Conservation (phyloP, 2,329 filamentous ascomycete species). For the Chaetomiaceae sp. region DNA sequence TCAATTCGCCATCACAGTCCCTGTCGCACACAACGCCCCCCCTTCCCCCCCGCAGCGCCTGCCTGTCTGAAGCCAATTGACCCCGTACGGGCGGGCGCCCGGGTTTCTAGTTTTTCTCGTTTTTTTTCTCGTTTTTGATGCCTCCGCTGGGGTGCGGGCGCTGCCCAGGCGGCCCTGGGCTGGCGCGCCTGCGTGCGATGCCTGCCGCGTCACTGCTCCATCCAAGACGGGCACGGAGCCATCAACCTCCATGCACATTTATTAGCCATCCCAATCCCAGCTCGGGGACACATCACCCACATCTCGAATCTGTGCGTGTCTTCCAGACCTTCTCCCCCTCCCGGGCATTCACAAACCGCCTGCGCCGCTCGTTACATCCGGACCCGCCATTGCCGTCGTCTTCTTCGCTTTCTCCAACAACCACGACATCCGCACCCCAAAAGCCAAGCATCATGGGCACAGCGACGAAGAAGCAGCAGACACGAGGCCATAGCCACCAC, state of each 20-base stretch:
- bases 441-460: slow-evolving; percentile 14
- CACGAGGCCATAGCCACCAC: slow-evolving; percentile 45
- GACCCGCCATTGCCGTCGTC: slow-evolving; percentile 2
- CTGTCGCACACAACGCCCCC: too few relatives aligned
- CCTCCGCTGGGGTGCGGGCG: slow-evolving; percentile 20
- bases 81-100: background rate
- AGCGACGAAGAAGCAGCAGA: slow-evolving; percentile 46
- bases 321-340: slow-evolving; percentile 30
- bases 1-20: too few relatives aligned
- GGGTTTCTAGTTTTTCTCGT: background rate
- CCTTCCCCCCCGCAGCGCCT: background rate
- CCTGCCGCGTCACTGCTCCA: slow-evolving; percentile 19
- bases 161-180: slow-evolving; percentile 11
- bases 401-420: background rate
- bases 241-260: slow-evolving; percentile 21
- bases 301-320: slow-evolving; percentile 24
- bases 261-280: slow-evolving; percentile 18
- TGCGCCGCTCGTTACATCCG: slow-evolving; percentile 22
- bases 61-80: background rate
- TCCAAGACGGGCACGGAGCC: slow-evolving; percentile 25
- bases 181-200: slow-evolving; percentile 20
- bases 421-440: slow-evolving; percentile 2
- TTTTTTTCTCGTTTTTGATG: too few relatives aligned
- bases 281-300: slow-evolving; percentile 34
- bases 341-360: slow-evolving; percentile 22